Percentiles rank a stretch among this genome's conserved stretches.
phyloP scores from a whole-genome alignment of 2,329 filamentous ascomycete species.

The Talaromyces sp. region DNA sequence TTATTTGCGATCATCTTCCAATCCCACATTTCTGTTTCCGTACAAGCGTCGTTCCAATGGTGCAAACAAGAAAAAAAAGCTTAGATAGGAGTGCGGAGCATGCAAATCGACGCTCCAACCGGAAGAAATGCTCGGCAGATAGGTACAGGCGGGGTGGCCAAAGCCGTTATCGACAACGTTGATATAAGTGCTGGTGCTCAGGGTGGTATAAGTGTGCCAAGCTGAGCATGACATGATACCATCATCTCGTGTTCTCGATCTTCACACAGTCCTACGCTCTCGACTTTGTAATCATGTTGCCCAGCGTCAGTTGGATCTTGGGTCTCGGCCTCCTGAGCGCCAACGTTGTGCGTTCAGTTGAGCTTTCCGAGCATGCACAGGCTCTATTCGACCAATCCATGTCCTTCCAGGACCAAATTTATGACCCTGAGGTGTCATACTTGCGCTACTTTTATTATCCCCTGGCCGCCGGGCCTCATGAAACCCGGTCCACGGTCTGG shows the following conservation, averaged over 20 bases:
- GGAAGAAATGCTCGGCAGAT: background rate
- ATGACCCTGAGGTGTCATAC: conserved; percentile 52
- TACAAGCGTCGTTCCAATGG: background rate
- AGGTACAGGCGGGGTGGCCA: background rate
- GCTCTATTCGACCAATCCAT: conserved; percentile 51
- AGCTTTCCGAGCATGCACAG: conserved; percentile 29
- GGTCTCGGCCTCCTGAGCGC: conserved; percentile 11
- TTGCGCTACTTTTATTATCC: conserved; percentile 46
- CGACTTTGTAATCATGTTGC: conserved; percentile 1
- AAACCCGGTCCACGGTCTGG: conserved; percentile 57
- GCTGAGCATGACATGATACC: background rate
- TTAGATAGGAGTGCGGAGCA: background rate
- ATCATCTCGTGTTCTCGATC: background rate
- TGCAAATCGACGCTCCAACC: background rate
- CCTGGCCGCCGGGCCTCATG: conserved; percentile 46
- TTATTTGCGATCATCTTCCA: background rate
- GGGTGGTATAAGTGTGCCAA: conserved; percentile 1
- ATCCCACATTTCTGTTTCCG: background rate
- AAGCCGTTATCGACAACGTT: background rate
- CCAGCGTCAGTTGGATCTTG: conserved; percentile 12
- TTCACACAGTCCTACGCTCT: background rate
- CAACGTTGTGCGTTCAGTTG: conserved; percentile 4
- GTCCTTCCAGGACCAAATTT: conserved; percentile 54
- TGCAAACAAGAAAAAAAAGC: background rate
- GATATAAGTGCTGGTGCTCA: background rate